Evolutionary conservation across 495 filamentous ascomycete genomes (phyloP), one percentile per base, ranked within the genome.

Genomic region (Penicillium bialowiezense): DNA sequence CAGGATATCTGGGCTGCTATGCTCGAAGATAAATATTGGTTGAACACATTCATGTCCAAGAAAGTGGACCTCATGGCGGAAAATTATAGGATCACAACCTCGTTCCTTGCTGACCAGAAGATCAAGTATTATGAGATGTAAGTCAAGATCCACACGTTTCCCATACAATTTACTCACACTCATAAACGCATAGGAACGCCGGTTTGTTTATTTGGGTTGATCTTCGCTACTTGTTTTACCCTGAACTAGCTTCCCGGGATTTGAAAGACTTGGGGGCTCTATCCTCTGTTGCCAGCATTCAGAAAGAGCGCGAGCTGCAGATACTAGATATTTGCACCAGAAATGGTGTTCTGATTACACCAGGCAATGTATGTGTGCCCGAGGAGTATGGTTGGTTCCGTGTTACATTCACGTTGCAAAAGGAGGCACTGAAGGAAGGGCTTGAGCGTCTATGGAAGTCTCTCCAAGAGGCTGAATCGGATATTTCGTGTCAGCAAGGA

Each of bases 181-280:
- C 23, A 17, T 4, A 20, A 32, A 1, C 33, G 26, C 6, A 42
- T 26, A 62, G 57, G 18, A 76, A 73, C 57, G 72, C 71, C 7
- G 76, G 65, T 1, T 59, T 79, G 21, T 81, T 81, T 50, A 51
- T 81, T 19, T 79, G 77, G 77, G 43, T 72, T 7, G 69, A 79
- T 64, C 52, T 81, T 15, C 44, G 44, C n/a, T 55, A 60, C n/a
- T 63, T 47, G 17, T 39, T 68, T 32, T 53, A 33, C 5, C 21
- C 52, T 3, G 18, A 41, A 18, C 47, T 18, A 20, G 14, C 40
- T 9, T 14, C 38, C 19, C 28, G n/a, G 15, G n/a, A 13, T 38
- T 8, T 26, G 23, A 26, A 8, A 4, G 23, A 8, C 8, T 26
- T 8, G 8, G 23, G 23, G 8, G 23, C 8, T 3, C 23, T 4